A percentile compares a stretch with the other conserved stretches of the same genome.
Evolutionary conservation across 2,329 filamentous ascomycete genomes (phyloP).

Genomic region (Penicillium concentricum): DNA sequence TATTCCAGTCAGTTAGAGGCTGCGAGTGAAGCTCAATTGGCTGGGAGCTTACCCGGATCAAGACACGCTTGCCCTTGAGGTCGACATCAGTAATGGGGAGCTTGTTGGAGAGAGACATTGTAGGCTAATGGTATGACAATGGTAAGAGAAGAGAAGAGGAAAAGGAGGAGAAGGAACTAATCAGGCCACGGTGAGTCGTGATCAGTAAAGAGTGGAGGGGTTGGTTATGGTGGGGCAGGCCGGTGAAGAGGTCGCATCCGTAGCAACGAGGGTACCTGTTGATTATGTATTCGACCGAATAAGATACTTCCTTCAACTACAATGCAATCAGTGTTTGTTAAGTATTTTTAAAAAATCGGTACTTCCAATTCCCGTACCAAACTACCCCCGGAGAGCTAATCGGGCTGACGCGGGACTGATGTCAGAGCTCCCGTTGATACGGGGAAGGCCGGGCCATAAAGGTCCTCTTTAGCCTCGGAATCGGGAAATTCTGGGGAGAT

Average conservation of each 20-base stretch:
- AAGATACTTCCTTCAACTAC: constrained; percentile 1
- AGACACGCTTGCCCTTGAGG: constrained; percentile 95
- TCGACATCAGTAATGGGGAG: constrained; percentile 95
- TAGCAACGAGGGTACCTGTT: constrained; percentile 11
- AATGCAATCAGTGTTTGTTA: background rate
- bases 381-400: constrained; percentile 30
- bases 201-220: constrained; percentile 23
- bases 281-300: constrained; percentile 5
- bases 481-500: constrained; percentile 27
- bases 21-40: constrained; percentile 16
- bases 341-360: constrained; percentile 4
- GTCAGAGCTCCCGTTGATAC: constrained; percentile 32
- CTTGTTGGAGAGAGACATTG: constrained; percentile 98
- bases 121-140: constrained; percentile 14
- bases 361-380: constrained; percentile 8
- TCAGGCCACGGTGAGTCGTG: constrained; percentile 28
- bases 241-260: constrained; percentile 23
- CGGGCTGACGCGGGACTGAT: constrained; percentile 46
- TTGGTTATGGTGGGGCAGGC: constrained; percentile 23
- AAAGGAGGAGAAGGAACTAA: constrained; percentile 16
- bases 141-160: constrained; percentile 4
- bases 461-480: constrained; percentile 23
- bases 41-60: constrained; percentile 78
- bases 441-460: constrained; percentile 26
- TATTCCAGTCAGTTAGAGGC: constrained; percentile 39